Base-by-base conservation (phyloP, 345 rosid genomes). In the Bruguiera gymnorhiza region DNA sequence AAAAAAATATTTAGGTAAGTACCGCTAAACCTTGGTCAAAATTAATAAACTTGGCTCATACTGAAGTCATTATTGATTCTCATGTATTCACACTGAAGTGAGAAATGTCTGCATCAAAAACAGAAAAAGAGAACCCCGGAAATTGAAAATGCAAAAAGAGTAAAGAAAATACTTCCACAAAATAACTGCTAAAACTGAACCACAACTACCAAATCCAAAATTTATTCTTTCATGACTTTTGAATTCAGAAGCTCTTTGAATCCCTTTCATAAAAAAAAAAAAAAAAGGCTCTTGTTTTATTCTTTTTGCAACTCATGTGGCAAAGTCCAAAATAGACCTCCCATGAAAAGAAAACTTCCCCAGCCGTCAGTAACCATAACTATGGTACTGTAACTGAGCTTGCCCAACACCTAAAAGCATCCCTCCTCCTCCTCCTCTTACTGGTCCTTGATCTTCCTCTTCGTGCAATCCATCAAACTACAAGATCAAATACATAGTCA, bases 401-500 rank as follows among this genome's bases (percentile, higher is more conserved):
- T 74, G 83, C 50, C 76, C 68, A 70, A 74, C 48, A 60, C 61
- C 70, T 64, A 65, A 83, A 53, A 43, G 3, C 5, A 43, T 43
- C 18, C 50, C 50, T 10, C 71, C 74, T 68, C 78, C 74, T 56
- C 67, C 78, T 69, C 73, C 67, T 37, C 53, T 32, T 24, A 8
- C 36, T 60, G 70, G 66, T 43, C 78, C 75, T 8, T 77, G 79
- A 19, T 85, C 88, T 55, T 81, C 91, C n/a, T 78, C 88, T 48
- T 72, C 86, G 11, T 80, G 88, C 80, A 79, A 19, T 66, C 86
- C 93, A 80, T 83, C 89, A 71, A 80, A 60, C 92, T 85, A 31
- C 79, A 68, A 65, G 2, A 16, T 52, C 19, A n/a, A 68, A 19
- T 0, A 8, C 51, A 26, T 43, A 13, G 5, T 13, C 50, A n/a